These are phyloP conservation scores for Aureobasidium sp. DNA, from an alignment of 2,329 filamentous ascomycete species.

Conservation along the genomic window DNA sequence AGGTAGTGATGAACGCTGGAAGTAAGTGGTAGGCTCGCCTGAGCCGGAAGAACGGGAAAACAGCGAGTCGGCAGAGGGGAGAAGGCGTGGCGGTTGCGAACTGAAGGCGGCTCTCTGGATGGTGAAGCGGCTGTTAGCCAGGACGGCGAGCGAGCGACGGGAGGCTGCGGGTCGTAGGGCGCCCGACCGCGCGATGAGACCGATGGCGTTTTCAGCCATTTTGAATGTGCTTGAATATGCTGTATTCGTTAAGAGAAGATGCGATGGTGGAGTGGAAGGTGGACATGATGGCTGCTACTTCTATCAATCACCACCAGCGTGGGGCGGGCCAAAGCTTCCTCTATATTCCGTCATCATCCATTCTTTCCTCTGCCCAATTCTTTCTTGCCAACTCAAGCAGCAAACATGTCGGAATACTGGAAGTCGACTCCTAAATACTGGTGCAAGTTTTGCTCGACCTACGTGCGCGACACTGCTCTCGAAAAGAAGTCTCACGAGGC, in stretches of 20 bases:
- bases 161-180: conserved; percentile 28
- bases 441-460: conserved; percentile 94
- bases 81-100: conserved; percentile 22
- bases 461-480: conserved; percentile 85
- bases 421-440: conserved; percentile 96
- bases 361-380: neutral
- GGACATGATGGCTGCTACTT: neutral
- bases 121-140: conserved; percentile 27
- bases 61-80: conserved; percentile 28
- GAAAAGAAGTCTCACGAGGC: conserved; percentile 54
- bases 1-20: conserved; percentile 55
- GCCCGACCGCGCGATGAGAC: conserved; percentile 28
- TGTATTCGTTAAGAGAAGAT: neutral
- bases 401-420: conserved; percentile 89
- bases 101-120: conserved; percentile 6
- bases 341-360: neutral
- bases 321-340: conserved; percentile 5
- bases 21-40: conserved; percentile 30
- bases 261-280: neutral
- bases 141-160: conserved; percentile 28
- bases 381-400: neutral
- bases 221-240: neutral
- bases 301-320: neutral
- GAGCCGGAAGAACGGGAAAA: conserved; percentile 25
- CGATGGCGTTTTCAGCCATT: conserved; percentile 9